Conservation (phyloP, 495 filamentous ascomycete genomes). For the Acidiella bohemica region DNA sequence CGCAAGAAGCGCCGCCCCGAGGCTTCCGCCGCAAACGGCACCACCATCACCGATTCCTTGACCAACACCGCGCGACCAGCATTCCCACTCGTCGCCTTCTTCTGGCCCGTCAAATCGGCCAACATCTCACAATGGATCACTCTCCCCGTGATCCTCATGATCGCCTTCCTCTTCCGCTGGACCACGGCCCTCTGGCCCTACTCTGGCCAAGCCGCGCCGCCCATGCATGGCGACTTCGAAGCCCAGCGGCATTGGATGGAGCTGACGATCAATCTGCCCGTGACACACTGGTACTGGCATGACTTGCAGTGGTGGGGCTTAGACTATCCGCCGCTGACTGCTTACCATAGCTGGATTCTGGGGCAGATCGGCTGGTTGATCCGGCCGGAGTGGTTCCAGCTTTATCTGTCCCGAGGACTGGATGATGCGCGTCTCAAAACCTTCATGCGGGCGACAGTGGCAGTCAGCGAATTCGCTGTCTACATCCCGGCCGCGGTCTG, state of each 20-base stretch:
- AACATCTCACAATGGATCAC: conserved; percentile 85
- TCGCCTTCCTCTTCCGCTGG: conserved; percentile 85
- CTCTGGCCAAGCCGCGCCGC: conserved; percentile 70
- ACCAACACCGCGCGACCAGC: conserved; percentile 39
- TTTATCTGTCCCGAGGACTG: conserved; percentile 66
- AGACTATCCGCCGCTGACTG: conserved; percentile 93
- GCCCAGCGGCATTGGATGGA: conserved; percentile 99
- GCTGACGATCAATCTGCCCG: conserved; percentile 71
- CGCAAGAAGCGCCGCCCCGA: conserved; percentile 45
- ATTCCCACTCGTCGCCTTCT: conserved; percentile 79
- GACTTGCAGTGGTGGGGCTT: conserved; percentile 95
- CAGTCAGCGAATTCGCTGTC: conserved; percentile 77
- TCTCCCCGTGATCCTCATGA: conserved; percentile 76
- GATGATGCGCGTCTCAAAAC: conserved; percentile 73
- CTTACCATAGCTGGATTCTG: conserved; percentile 90
- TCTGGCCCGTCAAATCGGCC: conserved; percentile 70
- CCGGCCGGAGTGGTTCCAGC: conserved; percentile 76
- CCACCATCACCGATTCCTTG: conserved; percentile 33
- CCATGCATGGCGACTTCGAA: conserved; percentile 95
- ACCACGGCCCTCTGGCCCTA: conserved; percentile 85
- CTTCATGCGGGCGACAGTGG: conserved; percentile 85
- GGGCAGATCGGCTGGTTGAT: conserved; percentile 73
- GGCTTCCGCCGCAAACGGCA: conserved; percentile 36
- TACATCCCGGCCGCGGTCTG: conserved; percentile 77
- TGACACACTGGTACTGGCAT: conserved; percentile 94